Evolutionary conservation across 2,329 filamentous ascomycete genomes (phyloP), one percentile per base, ranked within the genome.

Genomic region (Fusarium sarcochroum): DNA sequence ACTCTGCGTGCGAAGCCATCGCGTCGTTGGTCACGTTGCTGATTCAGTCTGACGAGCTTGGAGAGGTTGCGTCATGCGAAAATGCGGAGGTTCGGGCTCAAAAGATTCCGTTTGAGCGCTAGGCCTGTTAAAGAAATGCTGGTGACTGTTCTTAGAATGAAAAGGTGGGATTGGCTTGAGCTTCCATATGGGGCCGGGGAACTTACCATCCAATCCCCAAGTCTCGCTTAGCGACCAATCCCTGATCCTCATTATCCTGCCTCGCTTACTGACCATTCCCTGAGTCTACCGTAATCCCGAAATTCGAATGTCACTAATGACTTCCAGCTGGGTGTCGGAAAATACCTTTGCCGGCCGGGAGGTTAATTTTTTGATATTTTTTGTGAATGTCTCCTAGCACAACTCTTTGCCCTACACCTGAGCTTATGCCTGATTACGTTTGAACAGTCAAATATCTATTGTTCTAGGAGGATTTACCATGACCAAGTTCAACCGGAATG

Each of bases 401-500:
- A 37, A 38, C 21, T 21, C 21, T 42, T 38, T 50, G 25, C 1
- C 20, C 3, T 3, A 30, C 30, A 35, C 17, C 6, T 32, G 21
- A 56, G 20, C 55, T 45, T 11, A 21, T 25, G 32, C 34, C 11
- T 0, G 10, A 18, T 18, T 14, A 21, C 10, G 13, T 14, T 21
- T 2, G 15, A n/a, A 32, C 6, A 10, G 7, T 51, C 20, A 27
- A 20, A 27, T 20, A 25, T 44, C 5, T 3, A 17, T 13, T 14
- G 17, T 6, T 3, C 4, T 5, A 2, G 4, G 3, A 18, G 2
- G 7, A 25, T 14, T 1, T 2, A 25, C 3, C 2, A 61, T 61
- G 58, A 41, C 17, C 1, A 53, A 62, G 13, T 62, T 61, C 21
- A 61, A 54, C 17, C 58, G 58, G 6, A 23, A 46, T 17, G 56